Evolutionary conservation across 345 rosid genomes (phyloP), one percentile per base, ranked within the genome.

Genomic region (Isatis tinctoria): DNA sequence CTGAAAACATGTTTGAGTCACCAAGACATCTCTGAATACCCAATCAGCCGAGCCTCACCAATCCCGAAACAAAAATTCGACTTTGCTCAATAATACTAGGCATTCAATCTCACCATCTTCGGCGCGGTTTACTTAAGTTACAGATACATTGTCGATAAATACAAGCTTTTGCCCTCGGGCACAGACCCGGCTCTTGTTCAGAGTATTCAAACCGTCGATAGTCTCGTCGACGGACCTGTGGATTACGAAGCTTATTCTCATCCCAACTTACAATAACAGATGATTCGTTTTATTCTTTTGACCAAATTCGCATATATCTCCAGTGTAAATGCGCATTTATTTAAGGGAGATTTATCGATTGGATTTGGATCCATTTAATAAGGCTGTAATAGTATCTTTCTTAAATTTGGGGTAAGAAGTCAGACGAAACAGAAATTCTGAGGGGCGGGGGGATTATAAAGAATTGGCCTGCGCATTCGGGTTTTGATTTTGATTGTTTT

Each of bases 71-170:
- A 92, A 82, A 90, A 82, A 54, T 92, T 95, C 64, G 99, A 95
- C 83, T 95, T 95, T 84, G 98, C 94, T 0, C 97, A 95, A 79
- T n/a, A 95, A 79, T 95, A 95, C 75, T 92, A 92, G 18, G 99
- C 94, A 24, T 95, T 92, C 75, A 95, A 95, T 77, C 80, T 92
- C 83, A 95, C 99, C 65, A 90, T 95, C 68, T 95, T 90, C 59
- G 99, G 97, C 49, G 92, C 97, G 1, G 81, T 87, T 74, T 92
- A 92, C 80, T 95, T 92, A 40, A 97, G 99, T 73, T 95, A 95
- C 75, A 84, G 97, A 81, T 95, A 92, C 72, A 84, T 92, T 70
- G 99, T 95, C 0, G 97, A 95, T 80, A 92, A 95, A 80, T 95
- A 95, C 85, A 95, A 92, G 82, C 76, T 95, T 47, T 72, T 95